These are phyloP conservation scores for Spathaspora sp. DNA, from an alignment of 1,139 yeast species.

Conservation along the genomic window DNA sequence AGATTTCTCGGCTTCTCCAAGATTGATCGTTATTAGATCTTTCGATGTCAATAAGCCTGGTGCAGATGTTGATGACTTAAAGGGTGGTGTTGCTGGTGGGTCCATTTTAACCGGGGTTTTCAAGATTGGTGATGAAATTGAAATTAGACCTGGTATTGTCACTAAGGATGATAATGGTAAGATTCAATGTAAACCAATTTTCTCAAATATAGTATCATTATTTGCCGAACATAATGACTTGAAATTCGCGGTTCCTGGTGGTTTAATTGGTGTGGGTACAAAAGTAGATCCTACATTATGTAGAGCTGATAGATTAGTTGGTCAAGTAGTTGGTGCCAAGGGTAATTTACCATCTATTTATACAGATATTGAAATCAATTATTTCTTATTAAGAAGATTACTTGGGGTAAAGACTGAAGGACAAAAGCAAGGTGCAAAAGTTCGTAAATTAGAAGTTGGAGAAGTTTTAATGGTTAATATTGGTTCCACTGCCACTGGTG, in stretches of 20 bases:
- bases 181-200: slow-evolving; percentile 94
- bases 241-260: slow-evolving; percentile 99
- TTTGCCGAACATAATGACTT: slow-evolving; percentile 98
- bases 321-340: slow-evolving; percentile 98
- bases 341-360: slow-evolving; percentile 95
- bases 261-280: slow-evolving; percentile 99
- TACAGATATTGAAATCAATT: slow-evolving; percentile 96
- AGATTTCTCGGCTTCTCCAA: slow-evolving; percentile 91
- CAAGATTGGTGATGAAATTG: slow-evolving; percentile 96
- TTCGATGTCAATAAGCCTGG: slow-evolving; percentile 99
- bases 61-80: slow-evolving; percentile 92
- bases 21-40: slow-evolving; percentile 95
- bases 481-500: slow-evolving; percentile 99
- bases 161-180: slow-evolving; percentile 92
- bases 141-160: slow-evolving; percentile 98
- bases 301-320: slow-evolving; percentile 98
- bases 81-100: slow-evolving; percentile 99
- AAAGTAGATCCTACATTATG: slow-evolving; percentile 98
- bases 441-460: slow-evolving; percentile 87
- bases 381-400: slow-evolving; percentile 92
- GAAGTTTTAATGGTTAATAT: slow-evolving; percentile 99
- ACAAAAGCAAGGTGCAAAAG: slow-evolving; percentile 91
- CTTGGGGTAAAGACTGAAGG: slow-evolving; percentile 99
- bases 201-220: slow-evolving; percentile 87
- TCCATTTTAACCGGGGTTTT: slow-evolving; percentile 96